phyloP scores from a whole-genome alignment of 1,139 yeast genomes.

The Geotrichum macrosporum region DNA sequence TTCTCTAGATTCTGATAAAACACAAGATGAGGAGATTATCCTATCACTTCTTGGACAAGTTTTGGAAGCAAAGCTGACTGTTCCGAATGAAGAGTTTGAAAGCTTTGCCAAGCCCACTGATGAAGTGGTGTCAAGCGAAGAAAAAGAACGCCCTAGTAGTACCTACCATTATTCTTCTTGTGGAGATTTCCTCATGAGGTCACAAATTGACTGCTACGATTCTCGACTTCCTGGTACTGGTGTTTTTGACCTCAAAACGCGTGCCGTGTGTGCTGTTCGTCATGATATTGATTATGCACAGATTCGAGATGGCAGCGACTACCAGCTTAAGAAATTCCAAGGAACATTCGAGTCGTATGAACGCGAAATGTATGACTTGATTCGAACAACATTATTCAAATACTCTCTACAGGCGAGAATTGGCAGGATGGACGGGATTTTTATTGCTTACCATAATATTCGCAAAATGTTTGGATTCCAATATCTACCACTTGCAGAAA shows the following conservation, averaged over 20 bases:
- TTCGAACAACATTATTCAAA: conserved; percentile 72
- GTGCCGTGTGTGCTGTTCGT: conserved; percentile 85
- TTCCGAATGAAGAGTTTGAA: conserved; percentile 45
- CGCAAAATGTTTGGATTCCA: conserved; percentile 82
- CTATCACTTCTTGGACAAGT: conserved; percentile 77
- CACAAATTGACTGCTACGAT: conserved; percentile 86
- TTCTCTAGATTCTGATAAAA: conserved; percentile 68
- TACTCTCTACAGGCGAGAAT: conserved; percentile 88
- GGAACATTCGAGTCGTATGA: conserved; percentile 77
- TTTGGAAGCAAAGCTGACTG: conserved; percentile 68
- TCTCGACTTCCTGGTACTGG: conserved; percentile 81
- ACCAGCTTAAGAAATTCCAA: conserved; percentile 55
- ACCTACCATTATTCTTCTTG: conserved; percentile 68
- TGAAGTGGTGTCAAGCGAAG: conserved; percentile 4
- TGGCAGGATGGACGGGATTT: conserved; percentile 96
- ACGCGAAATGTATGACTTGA: conserved; percentile 71
- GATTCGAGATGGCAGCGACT: conserved; percentile 52
- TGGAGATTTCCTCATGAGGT: conserved; percentile 72
- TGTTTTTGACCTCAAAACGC: conserved; percentile 82
- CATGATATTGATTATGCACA: conserved; percentile 68
- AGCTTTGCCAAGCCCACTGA: conserved; percentile 28
- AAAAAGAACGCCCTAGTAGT: conserved; percentile 27
- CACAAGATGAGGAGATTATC: conserved; percentile 63
- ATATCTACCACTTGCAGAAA: conserved; percentile 68
- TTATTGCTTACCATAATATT: conserved; percentile 84